Base-by-base conservation (phyloP, 2,329 filamentous ascomycete genomes). In the Metarhizium rileyi region DNA sequence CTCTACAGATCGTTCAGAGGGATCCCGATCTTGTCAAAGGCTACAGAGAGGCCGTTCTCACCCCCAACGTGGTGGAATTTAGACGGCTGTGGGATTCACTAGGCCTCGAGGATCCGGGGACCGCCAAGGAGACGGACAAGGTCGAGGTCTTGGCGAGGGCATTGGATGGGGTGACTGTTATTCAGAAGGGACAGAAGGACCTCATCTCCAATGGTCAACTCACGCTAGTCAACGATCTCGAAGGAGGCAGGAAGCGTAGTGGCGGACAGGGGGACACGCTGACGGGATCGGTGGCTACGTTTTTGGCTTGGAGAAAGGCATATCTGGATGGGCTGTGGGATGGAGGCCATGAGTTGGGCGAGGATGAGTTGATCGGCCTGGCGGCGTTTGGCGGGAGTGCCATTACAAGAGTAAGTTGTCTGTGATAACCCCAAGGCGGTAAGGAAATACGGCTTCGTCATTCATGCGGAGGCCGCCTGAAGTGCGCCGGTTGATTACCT, bases 221-320 rank as follows among this genome's bases (percentile, higher is more conserved):
- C 48, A 95, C 87, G n/a, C 69, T 90, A 25, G 71, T 86, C 0
- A 86, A 84, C 25, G 90, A 95, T 57, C 69, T 90, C 3, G 70
- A 81, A 60, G 93, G 93, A 8, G 91, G 91, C 1, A 69, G 82
- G 65, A 98, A 98, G 78, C 77, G 93, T 56, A 91, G 87, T 51
- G 93, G 91, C 44, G 93, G 93, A 0, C 93, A 98, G 69, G 93
- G 93, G 2, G 93, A 98, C 69, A 97, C 93, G 4, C 72, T 98
- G 56, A 97, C 93, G 0, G 93, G 93, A 1, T 83, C 83, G 30
- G 72, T 98, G 56, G 93, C 87, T 1, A 97, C 93, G 3, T 81
- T 98, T 57, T 68, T 97, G 55, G 90, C 81, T 1, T 98, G 91
- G 83, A 77, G 91, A 53, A 84, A 83, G 64, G 89, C 89, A 22